Conservation (phyloP, 495 filamentous ascomycete genomes). For the Penicillium bovifimosum region DNA sequence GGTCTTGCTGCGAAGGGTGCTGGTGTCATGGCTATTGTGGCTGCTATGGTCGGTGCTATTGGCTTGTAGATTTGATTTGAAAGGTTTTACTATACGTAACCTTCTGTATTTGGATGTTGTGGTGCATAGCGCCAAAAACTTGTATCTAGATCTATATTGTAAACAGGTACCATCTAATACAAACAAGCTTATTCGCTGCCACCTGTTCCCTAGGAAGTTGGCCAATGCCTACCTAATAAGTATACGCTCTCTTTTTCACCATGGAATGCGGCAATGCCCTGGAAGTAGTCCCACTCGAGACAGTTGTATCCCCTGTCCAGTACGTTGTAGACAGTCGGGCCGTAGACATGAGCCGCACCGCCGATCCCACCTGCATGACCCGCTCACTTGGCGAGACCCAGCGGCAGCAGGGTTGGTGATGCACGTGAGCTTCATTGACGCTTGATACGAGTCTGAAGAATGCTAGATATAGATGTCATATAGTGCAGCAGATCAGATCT, state of each 20-base stretch:
- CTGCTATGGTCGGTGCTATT: slow-evolving; percentile 29
- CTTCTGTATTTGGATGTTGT: not conserved
- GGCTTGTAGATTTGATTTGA: slow-evolving; percentile 6
- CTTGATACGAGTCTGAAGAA: too few relatives aligned
- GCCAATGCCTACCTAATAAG: too few relatives aligned
- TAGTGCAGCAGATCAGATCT: too few relatives aligned
- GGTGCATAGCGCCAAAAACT: not conserved
- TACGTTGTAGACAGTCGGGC: too few relatives aligned
- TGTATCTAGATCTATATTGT: not conserved
- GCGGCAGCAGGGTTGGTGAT: slow-evolving; percentile 58
- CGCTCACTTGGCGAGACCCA: slow-evolving; percentile 54
- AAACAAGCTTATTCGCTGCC: slow-evolving; percentile 1
- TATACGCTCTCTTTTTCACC: too few relatives aligned
- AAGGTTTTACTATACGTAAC: not conserved
- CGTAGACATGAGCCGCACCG: slow-evolving; percentile 69
- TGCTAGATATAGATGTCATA: too few relatives aligned
- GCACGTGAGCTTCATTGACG: slow-evolving; percentile 26
- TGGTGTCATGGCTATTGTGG: slow-evolving; percentile 18
- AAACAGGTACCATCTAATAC: not conserved
- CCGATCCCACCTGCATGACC: slow-evolving; percentile 63
- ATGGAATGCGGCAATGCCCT: slow-evolving; percentile 43
- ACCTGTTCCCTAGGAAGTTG: too few relatives aligned
- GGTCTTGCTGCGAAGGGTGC: slow-evolving; percentile 4
- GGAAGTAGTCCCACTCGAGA: too few relatives aligned
- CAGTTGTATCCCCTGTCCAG: too few relatives aligned